phyloP scores from a whole-genome alignment of 805 yeast genomes.

The Dipodascus albidus region DNA sequence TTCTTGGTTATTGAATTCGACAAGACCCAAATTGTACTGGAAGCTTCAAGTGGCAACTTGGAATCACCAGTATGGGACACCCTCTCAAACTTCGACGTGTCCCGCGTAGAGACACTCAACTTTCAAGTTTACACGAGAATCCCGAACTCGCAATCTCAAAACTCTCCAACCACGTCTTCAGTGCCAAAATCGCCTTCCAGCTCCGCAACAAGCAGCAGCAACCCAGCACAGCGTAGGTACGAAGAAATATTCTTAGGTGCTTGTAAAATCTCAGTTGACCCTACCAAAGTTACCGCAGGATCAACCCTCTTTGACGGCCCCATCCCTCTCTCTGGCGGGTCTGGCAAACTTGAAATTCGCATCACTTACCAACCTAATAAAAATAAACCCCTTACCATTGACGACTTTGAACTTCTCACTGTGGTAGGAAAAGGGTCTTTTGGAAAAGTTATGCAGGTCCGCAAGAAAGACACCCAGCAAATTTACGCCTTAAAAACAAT shows the following conservation, averaged over 20 bases:
- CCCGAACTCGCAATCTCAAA: not conserved
- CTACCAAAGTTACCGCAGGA: constrained; percentile 6
- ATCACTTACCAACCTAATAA: constrained; percentile 28
- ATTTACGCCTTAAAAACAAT: constrained; percentile 91
- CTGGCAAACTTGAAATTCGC: constrained; percentile 23
- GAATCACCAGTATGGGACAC: constrained; percentile 75
- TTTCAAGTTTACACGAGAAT: constrained; percentile 64
- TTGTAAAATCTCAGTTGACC: constrained; percentile 32
- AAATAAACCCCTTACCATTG: constrained; percentile 46
- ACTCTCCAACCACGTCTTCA: not conserved
- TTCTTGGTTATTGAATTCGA: constrained; percentile 89
- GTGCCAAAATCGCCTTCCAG: not conserved
- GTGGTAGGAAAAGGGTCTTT: constrained; percentile 97
- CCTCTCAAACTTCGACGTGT: constrained; percentile 84
- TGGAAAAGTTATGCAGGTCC: constrained; percentile 98
- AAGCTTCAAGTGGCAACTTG: constrained; percentile 76
- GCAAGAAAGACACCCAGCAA: constrained; percentile 89
- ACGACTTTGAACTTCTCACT: constrained; percentile 84
- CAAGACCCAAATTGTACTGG: constrained; percentile 81
- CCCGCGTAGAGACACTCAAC: constrained; percentile 52
- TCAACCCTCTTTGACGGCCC: constrained; percentile 4
- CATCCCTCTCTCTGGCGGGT: constrained; percentile 14
- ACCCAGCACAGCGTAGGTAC: not conserved
- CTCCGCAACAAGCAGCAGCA: not conserved
- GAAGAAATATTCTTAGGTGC: constrained; percentile 67